A percentile compares a stretch with the other conserved stretches of the same genome.
These are phyloP conservation scores for Neonectria faginata DNA, from an alignment of 2,329 filamentous ascomycete species.

Conservation along the genomic window DNA sequence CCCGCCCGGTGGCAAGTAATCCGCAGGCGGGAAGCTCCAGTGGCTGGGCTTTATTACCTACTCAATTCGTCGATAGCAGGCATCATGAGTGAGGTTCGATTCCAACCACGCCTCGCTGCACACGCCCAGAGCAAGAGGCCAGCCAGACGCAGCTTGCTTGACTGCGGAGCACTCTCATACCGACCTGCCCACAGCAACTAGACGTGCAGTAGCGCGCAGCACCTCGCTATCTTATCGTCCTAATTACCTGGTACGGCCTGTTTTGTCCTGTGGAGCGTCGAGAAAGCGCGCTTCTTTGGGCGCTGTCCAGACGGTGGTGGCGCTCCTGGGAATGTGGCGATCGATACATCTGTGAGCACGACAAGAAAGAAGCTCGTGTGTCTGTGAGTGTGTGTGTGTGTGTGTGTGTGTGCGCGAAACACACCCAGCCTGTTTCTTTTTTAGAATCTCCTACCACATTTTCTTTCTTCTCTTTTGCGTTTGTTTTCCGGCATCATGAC, in stretches of 20 bases:
- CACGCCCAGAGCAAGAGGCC: constrained; percentile 6
- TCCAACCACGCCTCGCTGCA: neutral
- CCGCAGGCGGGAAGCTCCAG: constrained; percentile 11
- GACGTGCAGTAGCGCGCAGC: constrained; percentile 30
- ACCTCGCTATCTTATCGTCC: constrained; percentile 37
- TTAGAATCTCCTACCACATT: neutral
- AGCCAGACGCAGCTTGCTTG: neutral
- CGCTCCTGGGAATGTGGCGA: neutral
- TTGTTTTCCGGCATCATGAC: neutral
- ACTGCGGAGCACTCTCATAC: constrained; percentile 11
- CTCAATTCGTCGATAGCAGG: neutral
- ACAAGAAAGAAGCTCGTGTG: constrained; percentile 31
- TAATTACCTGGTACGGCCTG: neutral
- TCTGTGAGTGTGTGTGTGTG: neutral
- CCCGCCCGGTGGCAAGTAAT: constrained; percentile 3
- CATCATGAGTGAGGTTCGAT: too few species aligned
- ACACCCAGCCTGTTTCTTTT: constrained; percentile 8
- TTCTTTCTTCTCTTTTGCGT: neutral
- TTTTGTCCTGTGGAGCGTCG: neutral
- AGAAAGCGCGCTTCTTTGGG: neutral
- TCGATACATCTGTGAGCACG: constrained; percentile 10
- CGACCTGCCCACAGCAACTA: constrained; percentile 20
- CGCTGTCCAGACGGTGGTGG: neutral
- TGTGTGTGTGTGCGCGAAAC: constrained; percentile 31
- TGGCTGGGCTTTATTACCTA: constrained; percentile 17